Evolutionary conservation across 2,329 filamentous ascomycete species (phyloP).

Genomic region (Talaromyces verruculosus): DNA sequence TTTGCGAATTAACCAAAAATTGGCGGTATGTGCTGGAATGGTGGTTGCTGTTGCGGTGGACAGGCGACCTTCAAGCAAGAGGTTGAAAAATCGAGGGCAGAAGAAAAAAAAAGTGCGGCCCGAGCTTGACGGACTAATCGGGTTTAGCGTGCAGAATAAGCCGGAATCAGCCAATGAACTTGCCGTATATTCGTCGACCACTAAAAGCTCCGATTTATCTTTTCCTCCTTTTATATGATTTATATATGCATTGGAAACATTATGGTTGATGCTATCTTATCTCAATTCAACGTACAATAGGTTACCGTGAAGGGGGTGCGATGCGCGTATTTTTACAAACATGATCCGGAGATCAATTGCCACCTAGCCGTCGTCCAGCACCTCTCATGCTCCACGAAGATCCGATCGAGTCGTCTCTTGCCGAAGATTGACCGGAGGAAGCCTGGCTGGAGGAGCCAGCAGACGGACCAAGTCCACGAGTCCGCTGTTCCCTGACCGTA

Average conservation of each 20-base stretch:
- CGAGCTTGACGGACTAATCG: conserved; percentile 17
- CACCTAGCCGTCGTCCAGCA: conserved; percentile 19
- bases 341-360: conserved; percentile 2
- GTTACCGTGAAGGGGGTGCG: neutral
- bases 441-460: neutral
- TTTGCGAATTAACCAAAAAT: conserved; percentile 18
- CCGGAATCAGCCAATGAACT: neutral
- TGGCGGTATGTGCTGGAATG: conserved; percentile 2
- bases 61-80: neutral
- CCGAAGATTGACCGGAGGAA: conserved; percentile 13
- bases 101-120: conserved; percentile 24
- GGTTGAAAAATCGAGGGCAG: conserved; percentile 18
- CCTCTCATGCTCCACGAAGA: conserved; percentile 20
- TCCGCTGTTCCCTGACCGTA: neutral
- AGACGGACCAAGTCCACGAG: conserved; percentile 4
- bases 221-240: neutral
- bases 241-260: too few relatives aligned
- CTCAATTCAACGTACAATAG: neutral
- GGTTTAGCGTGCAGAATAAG: conserved; percentile 7
- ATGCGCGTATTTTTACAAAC: conserved; percentile 1
- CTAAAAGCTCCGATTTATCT: neutral
- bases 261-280: neutral
- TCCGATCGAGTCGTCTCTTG: conserved; percentile 1
- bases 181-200: neutral
- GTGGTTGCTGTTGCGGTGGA: neutral